Base-by-base conservation (phyloP, 306 rosid species). In the Lathyrus aphaca region DNA sequence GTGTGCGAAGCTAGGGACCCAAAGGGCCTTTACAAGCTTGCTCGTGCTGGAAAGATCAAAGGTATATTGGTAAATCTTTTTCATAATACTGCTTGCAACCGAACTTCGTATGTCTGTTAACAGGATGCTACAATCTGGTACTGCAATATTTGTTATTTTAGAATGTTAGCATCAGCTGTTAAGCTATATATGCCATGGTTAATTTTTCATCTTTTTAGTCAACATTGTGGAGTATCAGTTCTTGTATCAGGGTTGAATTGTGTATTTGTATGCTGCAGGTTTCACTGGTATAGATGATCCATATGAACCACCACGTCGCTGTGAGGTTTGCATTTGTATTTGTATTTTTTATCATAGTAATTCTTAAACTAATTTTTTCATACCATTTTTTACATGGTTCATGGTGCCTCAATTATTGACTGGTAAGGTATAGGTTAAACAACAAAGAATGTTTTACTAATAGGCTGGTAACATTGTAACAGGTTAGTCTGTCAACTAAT, bases 221-320 rank as follows among this genome's bases (percentile, higher is more conserved):
- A 68, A 50, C 42, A 17, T 21, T 55, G 10, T 25, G 35, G 56
- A 35, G 38, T 51, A 23, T 50, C 67, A 19, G 14, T 57, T 74
- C 61, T 23, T 32, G 12, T 48, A 45, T 50, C 15, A 64, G 38
- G 50, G 13, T 46, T 71, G 25, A 60, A 72, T 38, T 55, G 43
- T 74, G 77, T 68, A 37, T 65, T 80, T 82, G 69, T 58, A 59
- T 50, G 71, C 64, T 79, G 78, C 93, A 94, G 99, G 88, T 71
- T 94, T 94, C 77, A 94, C 99, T 12, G 99, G 99, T 62, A 71
- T 94, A 42, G 95, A 89, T 78, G 96, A 91, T 80, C 96, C 97
- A 30, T 94, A 94, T 62, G 99, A 94, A 77, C 84, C 85, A 38
- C 99, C 99, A 5, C 27, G 76, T 63, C 68, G 75, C 37, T 85